Evolutionary conservation across 352 stramenopile genomes (phyloP).

Genomic region (Thalassiosira gravida): DNA sequence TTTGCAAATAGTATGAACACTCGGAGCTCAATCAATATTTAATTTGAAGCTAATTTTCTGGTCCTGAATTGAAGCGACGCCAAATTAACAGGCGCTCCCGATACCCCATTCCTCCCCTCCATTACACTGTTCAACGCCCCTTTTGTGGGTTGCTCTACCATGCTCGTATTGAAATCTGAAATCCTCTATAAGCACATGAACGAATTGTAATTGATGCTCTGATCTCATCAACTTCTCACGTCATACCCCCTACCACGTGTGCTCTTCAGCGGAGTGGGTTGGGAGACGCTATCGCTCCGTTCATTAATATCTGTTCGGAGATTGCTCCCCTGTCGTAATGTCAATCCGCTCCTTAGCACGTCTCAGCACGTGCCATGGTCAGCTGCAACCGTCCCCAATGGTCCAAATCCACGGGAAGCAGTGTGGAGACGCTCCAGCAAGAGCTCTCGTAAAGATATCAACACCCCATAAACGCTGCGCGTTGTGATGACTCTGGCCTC

Average conservation of each 20-base stretch:
- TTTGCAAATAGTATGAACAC: too few species aligned
- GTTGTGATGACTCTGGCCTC: constrained; percentile 50
- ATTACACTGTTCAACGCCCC: constrained; percentile 74
- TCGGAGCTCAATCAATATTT: too few species aligned
- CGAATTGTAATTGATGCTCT: background rate
- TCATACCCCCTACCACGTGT: constrained; percentile 10
- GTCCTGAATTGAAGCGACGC: constrained; percentile 72
- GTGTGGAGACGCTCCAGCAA: constrained; percentile 64
- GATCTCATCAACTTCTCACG: background rate
- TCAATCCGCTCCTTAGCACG: constrained; percentile 73
- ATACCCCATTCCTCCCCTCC: constrained; percentile 85
- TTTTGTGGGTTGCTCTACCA: constrained; percentile 68
- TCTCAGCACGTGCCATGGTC: constrained; percentile 67
- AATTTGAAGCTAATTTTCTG: too few species aligned
- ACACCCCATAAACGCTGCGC: constrained; percentile 58
- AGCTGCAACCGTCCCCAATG: constrained; percentile 79
- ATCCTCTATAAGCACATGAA: background rate
- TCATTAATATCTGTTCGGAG: constrained; percentile 55
- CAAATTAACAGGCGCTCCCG: constrained; percentile 73
- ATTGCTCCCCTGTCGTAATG: constrained; percentile 30
- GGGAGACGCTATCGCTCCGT: constrained; percentile 74
- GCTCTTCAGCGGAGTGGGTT: constrained; percentile 43
- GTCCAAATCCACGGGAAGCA: constrained; percentile 83
- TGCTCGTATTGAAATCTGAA: constrained; percentile 19
- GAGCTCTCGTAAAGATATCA: constrained; percentile 72